Evolutionary conservation across 148 eudicot genomes (phyloP).

Genomic region (Arbutus unedo): DNA sequence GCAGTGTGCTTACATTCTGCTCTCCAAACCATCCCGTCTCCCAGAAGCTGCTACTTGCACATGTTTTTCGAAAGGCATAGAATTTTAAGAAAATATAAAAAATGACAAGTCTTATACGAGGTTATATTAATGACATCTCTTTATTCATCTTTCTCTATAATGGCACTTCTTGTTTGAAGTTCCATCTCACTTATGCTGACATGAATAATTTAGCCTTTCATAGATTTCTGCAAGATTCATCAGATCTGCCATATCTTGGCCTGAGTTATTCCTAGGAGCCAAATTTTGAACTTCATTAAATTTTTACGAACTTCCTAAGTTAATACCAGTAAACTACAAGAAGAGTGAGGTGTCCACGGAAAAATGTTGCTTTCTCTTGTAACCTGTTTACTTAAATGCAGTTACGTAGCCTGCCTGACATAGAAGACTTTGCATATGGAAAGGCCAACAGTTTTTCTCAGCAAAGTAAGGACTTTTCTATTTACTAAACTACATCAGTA

Average conservation of each 20-base stretch:
- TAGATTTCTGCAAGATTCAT: background rate
- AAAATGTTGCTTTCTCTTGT: background rate
- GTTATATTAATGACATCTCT: background rate
- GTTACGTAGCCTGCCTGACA: constrained; percentile 54
- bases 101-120: background rate
- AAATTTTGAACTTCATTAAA: background rate
- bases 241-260: background rate
- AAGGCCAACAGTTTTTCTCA: constrained; percentile 33
- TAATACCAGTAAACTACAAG: background rate
- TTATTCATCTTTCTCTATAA: background rate
- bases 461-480: constrained; percentile 41
- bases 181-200: background rate
- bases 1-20: background rate
- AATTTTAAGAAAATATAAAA: background rate
- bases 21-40: background rate
- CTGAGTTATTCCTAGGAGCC: background rate
- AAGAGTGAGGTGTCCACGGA: background rate
- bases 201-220: background rate
- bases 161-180: background rate
- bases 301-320: background rate
- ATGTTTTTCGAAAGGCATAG: background rate
- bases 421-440: constrained; percentile 71
- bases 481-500: background rate
- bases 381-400: constrained; percentile 23
- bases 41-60: background rate